These are phyloP conservation scores for Populus hybrid DNA, from an alignment of 441 rosid species.

Conservation along the genomic window DNA sequence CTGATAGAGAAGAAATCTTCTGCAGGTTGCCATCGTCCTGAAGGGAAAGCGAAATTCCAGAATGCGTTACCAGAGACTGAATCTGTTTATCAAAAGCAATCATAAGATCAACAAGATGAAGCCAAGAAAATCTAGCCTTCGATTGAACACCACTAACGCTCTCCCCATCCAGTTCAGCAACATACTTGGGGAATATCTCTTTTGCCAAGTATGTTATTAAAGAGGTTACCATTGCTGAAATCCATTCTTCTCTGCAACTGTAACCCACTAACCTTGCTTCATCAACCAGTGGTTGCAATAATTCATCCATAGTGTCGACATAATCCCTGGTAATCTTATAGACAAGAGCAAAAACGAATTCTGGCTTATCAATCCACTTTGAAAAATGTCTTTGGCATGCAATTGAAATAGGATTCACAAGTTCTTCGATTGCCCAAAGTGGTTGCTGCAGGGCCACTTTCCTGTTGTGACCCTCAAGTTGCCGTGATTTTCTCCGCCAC, in stretches of 20 bases:
- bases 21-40: slow-evolving; percentile 61
- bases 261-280: slow-evolving; percentile 80
- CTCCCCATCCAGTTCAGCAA: slow-evolving; percentile 55
- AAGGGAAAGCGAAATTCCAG: slow-evolving; percentile 66
- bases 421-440: slow-evolving; percentile 96
- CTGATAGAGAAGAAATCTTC: slow-evolving; percentile 72
- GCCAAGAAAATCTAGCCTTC: slow-evolving; percentile 73
- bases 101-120: slow-evolving; percentile 86
- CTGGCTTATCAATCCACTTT: slow-evolving; percentile 77
- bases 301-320: slow-evolving; percentile 85
- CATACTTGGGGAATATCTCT: slow-evolving; percentile 67
- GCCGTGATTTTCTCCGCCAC: slow-evolving; percentile 75
- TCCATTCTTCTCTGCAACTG: slow-evolving; percentile 95
- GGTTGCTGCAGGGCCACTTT: slow-evolving; percentile 73
- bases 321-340: slow-evolving; percentile 82
- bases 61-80: slow-evolving; percentile 64
- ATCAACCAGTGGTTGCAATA: slow-evolving; percentile 91
- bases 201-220: slow-evolving; percentile 67
- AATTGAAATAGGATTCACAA: slow-evolving; percentile 75
- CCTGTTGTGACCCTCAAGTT: slow-evolving; percentile 60
- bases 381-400: slow-evolving; percentile 70
- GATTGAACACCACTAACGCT: slow-evolving; percentile 31
- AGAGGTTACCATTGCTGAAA: slow-evolving; percentile 78
- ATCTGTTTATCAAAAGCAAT: slow-evolving; percentile 72
- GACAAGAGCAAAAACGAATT: slow-evolving; percentile 80